Conservation (phyloP, 495 filamentous ascomycete species). For the Penicillium paxilli region DNA sequence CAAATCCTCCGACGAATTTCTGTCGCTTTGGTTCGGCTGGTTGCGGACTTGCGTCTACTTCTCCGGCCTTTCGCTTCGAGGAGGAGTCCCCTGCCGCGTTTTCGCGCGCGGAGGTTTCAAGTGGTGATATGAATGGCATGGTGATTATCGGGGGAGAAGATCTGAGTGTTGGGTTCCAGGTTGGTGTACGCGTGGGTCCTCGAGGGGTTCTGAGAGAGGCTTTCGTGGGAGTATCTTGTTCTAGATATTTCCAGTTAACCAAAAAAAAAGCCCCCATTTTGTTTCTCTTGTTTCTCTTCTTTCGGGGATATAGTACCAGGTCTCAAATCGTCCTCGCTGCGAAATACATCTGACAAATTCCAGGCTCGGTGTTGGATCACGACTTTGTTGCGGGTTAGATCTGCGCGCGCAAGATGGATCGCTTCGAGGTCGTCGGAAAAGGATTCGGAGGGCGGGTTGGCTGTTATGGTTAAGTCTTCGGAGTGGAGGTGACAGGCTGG, state of each 20-base stretch:
- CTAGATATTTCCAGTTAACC: background rate
- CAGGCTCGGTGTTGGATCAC: conserved; percentile 67
- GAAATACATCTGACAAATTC: conserved; percentile 59
- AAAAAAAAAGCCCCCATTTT: background rate
- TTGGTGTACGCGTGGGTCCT: conserved; percentile 10
- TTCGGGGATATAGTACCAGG: conserved; percentile 37
- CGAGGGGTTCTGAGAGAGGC: conserved; percentile 27
- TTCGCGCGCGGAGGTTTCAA: conserved; percentile 20
- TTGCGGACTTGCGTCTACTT: conserved; percentile 35
- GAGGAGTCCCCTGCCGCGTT: conserved; percentile 26
- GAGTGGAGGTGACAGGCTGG: conserved; percentile 54
- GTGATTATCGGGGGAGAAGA: conserved; percentile 37
- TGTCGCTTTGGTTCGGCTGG: conserved; percentile 38
- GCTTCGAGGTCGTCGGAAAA: conserved; percentile 65
- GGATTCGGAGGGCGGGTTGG: conserved; percentile 35
- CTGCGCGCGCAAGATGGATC: conserved; percentile 48
- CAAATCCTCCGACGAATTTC: conserved; percentile 48
- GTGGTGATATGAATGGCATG: conserved; percentile 66
- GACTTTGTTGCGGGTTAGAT: conserved; percentile 54
- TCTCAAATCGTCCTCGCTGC: conserved; percentile 60
- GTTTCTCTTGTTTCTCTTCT: background rate
- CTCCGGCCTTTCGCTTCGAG: conserved; percentile 48
- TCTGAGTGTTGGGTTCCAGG: conserved; percentile 20
- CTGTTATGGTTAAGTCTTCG: conserved; percentile 27
- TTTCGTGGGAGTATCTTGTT: conserved; percentile 43